Conservation (phyloP, 2,329 filamentous ascomycete genomes). For the Beauveria varroae region DNA sequence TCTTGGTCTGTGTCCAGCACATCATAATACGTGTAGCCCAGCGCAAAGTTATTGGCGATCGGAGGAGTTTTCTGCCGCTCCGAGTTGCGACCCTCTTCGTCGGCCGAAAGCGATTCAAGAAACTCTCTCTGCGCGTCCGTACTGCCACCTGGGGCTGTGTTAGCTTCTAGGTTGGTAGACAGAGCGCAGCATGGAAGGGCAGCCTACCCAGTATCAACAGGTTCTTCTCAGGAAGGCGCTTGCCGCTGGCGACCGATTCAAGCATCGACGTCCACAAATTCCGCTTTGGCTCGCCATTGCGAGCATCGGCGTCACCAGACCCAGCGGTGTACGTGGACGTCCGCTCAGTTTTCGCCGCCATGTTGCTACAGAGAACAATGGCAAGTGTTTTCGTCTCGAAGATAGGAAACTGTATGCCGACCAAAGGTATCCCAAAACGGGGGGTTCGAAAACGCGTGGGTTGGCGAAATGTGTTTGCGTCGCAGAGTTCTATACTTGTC, state of each 20-base stretch:
- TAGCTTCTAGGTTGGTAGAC: background rate
- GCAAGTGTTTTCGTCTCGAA: background rate
- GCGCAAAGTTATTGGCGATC: constrained; percentile 82
- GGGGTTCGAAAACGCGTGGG: background rate
- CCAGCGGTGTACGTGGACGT: constrained; percentile 52
- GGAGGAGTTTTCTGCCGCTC: constrained; percentile 62
- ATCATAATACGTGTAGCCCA: constrained; percentile 94
- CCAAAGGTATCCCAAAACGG: background rate
- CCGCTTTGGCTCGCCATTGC: constrained; percentile 66
- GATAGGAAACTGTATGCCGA: background rate
- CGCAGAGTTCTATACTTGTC: background rate
- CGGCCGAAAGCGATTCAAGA: constrained; percentile 55
- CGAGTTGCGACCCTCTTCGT: constrained; percentile 44
- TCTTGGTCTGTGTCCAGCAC: constrained; percentile 91
- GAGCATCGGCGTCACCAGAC: constrained; percentile 47
- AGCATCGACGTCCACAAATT: constrained; percentile 94
- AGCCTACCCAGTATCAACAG: constrained; percentile 70
- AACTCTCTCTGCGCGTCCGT: constrained; percentile 81
- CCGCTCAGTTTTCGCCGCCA: constrained; percentile 47
- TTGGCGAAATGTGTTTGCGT: background rate
- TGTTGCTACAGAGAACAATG: constrained; percentile 20
- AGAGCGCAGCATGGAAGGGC: background rate
- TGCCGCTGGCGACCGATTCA: constrained; percentile 81
- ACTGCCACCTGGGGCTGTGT: constrained; percentile 57
- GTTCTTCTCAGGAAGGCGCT: constrained; percentile 86